Percentiles rank a stretch among this genome's conserved stretches.
These are phyloP conservation scores for Apophysomyces variabilis DNA, from an alignment of 371 early-diverging fungal species.

Conservation along the genomic window DNA sequence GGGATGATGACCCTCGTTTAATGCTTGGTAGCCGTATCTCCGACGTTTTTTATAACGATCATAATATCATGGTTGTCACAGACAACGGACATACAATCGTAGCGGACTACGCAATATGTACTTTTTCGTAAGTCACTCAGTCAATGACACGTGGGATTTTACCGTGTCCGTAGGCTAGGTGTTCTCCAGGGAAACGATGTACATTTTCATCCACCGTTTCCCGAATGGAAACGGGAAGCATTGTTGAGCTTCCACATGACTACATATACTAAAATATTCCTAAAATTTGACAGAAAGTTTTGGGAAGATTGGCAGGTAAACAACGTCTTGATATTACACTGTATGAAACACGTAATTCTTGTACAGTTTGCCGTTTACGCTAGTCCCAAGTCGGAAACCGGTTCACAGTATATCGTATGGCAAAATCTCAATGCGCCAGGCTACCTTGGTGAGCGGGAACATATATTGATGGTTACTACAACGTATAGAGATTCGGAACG, in stretches of 20 bases:
- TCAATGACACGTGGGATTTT: too few relatives aligned
- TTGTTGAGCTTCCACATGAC: slow-evolving; percentile 52
- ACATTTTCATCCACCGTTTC: slow-evolving; percentile 41
- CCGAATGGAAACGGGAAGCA: slow-evolving; percentile 53
- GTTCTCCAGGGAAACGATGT: slow-evolving; percentile 46
- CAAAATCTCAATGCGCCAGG: slow-evolving; percentile 52
- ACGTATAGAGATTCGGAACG: slow-evolving; percentile 44
- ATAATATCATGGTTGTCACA: slow-evolving; percentile 35
- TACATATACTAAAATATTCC: slow-evolving; percentile 53
- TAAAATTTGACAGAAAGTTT: slow-evolving; percentile 41
- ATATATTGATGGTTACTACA: slow-evolving; percentile 48
- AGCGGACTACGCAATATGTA: slow-evolving; percentile 51
- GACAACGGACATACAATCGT: slow-evolving; percentile 34
- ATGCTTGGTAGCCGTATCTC: slow-evolving; percentile 40
- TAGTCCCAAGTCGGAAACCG: not conserved
- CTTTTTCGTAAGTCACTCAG: slow-evolving; percentile 42
- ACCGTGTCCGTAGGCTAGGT: slow-evolving; percentile 34
- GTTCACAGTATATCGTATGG: slow-evolving; percentile 42
- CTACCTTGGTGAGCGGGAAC: slow-evolving; percentile 27
- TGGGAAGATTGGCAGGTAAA: slow-evolving; percentile 55
- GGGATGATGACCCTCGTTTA: slow-evolving; percentile 29
- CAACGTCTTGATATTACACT: not conserved
- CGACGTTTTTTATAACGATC: slow-evolving; percentile 32
- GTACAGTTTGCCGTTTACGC: slow-evolving; percentile 7
- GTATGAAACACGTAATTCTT: not conserved